These are phyloP conservation scores for Verbena officinalis DNA, from an alignment of 257 asterid genomes.

Conservation along the genomic window DNA sequence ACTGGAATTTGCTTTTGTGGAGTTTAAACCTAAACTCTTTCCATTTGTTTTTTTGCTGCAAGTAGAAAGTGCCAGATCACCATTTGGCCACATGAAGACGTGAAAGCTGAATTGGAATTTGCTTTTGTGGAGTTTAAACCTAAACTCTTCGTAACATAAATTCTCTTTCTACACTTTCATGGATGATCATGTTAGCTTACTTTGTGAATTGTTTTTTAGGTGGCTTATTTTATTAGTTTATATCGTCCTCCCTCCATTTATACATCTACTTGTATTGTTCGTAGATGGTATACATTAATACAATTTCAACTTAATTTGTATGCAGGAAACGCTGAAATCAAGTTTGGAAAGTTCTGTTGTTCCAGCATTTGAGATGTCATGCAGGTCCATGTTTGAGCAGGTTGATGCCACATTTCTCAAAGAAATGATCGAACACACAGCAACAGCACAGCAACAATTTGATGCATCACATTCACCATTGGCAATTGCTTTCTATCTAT, in stretches of 20 bases:
- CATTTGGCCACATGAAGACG: not conserved
- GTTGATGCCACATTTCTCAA: conserved; percentile 73
- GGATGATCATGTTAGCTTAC: not conserved
- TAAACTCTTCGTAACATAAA: not conserved
- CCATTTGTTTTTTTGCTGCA: not conserved
- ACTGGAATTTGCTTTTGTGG: not conserved
- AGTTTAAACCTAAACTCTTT: not conserved
- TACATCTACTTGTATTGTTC: too few relatives aligned
- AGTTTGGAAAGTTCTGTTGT: conserved; percentile 71
- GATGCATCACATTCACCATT: conserved; percentile 72
- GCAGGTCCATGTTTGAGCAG: conserved; percentile 83
- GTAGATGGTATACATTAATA: not conserved
- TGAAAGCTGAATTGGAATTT: conserved; percentile 3
- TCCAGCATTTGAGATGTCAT: conserved; percentile 82
- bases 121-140: not conserved
- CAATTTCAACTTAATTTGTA: conserved; percentile 12
- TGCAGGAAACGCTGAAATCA: conserved; percentile 77
- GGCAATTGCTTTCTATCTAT: conserved; percentile 49
- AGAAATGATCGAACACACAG: conserved; percentile 71
- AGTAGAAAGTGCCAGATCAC: not conserved
- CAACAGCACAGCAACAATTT: conserved; percentile 64
- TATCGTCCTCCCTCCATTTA: not conserved
- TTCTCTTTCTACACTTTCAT: not conserved
- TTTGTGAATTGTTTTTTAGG: not conserved
- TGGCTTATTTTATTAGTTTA: not conserved